Evolutionary conservation across 495 filamentous ascomycete species (phyloP).

Genomic region (Terfezia claveryi): DNA sequence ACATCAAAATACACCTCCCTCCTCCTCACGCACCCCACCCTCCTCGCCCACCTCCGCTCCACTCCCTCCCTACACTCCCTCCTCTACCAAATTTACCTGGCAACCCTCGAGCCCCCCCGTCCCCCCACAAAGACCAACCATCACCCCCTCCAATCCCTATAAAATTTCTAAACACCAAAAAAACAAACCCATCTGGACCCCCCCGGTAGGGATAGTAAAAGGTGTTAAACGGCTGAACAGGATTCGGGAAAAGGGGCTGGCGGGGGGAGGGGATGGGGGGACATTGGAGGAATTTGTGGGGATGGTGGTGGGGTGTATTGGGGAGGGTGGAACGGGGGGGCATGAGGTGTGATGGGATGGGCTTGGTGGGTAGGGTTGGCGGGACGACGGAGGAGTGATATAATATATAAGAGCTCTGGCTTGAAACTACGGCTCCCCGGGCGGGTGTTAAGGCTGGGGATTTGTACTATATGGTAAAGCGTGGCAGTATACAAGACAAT

Average conservation of each 20-base stretch:
- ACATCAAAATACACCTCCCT: constrained; percentile 4
- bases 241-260: not conserved
- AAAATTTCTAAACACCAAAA: not conserved
- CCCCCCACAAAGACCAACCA: not conserved
- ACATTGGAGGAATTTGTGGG: not conserved
- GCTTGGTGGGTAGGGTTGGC: not conserved
- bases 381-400: not conserved
- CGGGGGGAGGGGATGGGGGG: not conserved
- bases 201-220: not conserved
- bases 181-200: not conserved
- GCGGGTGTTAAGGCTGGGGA: too few species aligned
- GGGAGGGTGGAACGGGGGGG: not conserved
- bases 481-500: too few species aligned
- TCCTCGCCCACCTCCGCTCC: not conserved
- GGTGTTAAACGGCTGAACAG: not conserved
- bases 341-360: not conserved
- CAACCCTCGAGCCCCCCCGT: not conserved
- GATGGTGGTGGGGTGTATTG: not conserved
- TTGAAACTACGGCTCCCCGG: too few species aligned
- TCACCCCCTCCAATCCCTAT: not conserved
- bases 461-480: too few species aligned
- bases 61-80: not conserved
- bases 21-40: constrained; percentile 6
- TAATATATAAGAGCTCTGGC: too few species aligned
- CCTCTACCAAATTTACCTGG: not conserved